These are phyloP conservation scores for Chrysanthemum makinoi DNA, from an alignment of 129 eudicot genomes.

Conservation along the genomic window DNA sequence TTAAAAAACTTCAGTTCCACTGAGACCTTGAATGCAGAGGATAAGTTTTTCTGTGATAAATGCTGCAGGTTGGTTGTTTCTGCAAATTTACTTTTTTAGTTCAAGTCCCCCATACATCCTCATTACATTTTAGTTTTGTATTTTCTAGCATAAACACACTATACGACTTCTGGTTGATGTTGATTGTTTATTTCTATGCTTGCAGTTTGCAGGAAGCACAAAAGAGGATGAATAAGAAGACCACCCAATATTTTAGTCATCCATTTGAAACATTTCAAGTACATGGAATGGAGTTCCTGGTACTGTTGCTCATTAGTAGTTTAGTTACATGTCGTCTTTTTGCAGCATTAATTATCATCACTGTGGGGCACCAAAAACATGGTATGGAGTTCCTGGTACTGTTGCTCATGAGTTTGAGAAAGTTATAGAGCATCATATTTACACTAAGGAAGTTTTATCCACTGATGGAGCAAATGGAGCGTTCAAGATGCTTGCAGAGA, in stretches of 20 bases:
- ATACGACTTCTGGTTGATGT: too few species aligned
- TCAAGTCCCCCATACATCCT: not conserved
- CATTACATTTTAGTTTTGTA: too few species aligned
- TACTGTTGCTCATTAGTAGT: too few species aligned
- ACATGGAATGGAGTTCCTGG: too few species aligned
- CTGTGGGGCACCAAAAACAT: slow-evolving; percentile 60
- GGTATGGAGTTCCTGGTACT: slow-evolving; percentile 56
- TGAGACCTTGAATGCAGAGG: too few species aligned
- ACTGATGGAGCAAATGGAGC: slow-evolving; percentile 36
- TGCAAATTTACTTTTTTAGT: not conserved
- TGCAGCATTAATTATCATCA: slow-evolving; percentile 56
- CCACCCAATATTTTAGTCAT: slow-evolving; percentile 69
- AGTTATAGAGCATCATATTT: too few species aligned
- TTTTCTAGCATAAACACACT: too few species aligned
- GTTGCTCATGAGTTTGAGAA: slow-evolving; percentile 44
- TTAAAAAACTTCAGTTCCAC: too few species aligned
- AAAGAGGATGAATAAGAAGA: slow-evolving; percentile 73
- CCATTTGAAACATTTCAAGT: slow-evolving; percentile 70
- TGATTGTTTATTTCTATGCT: too few species aligned
- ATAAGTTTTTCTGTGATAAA: too few species aligned
- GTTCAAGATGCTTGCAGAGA: slow-evolving; percentile 43
- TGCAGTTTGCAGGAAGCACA: slow-evolving; percentile 75
- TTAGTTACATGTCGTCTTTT: not conserved
- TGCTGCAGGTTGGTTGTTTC: slow-evolving; percentile 49
- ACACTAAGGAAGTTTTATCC: slow-evolving; percentile 28